Base-by-base conservation (phyloP, 78 protist species). In the Dictyostelium firmibasis region DNA sequence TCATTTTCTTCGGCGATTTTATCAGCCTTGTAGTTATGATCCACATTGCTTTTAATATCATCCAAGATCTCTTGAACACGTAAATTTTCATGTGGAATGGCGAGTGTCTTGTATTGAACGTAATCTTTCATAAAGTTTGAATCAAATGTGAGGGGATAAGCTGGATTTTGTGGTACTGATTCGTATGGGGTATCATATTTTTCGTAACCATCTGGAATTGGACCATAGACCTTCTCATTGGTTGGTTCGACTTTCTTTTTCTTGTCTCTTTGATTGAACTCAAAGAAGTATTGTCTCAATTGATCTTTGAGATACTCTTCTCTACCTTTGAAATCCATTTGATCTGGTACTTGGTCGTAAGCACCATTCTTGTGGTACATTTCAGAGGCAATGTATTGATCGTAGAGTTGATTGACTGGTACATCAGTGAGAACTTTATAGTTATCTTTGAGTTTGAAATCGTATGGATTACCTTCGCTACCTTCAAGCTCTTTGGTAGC, bases 241-340 rank as follows among this genome's bases (percentile, higher is more conserved):
- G 83, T 23, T 38, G 50, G 14, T 38, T n/a, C 62, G 1, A 16
- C 13, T 5, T 16, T 43, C 25, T 16, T 38, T 38, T 41, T 41
- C 27, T 20, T 23, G 0, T 35, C 64, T 38, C 83, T 38, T 35
- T 77, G 33, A 2, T 2, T n/a, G 6, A 77, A n/a, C 41, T 77
- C 83, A 41, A 77, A 41, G 18, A n/a, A 77, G 18, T 77, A 77
- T 35, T 77, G 83, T n/a, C 60, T 16, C 20, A 77, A 47, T 77
- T 77, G 83, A n/a, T 77, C 83, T 38, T 29, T 38, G 0, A 43
- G 14, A 43, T 38, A 38, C 20, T 35, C 25, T 41, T 77, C 83
- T 38, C 83, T 43, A 77, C 47, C 35, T n/a, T 23, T 18, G 31
- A 41, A 77, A 25, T 41, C n/a, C 7, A 77, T 18, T 23, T 77